Conservation (phyloP, 106 monocot species). For the Acorus gramineus region DNA sequence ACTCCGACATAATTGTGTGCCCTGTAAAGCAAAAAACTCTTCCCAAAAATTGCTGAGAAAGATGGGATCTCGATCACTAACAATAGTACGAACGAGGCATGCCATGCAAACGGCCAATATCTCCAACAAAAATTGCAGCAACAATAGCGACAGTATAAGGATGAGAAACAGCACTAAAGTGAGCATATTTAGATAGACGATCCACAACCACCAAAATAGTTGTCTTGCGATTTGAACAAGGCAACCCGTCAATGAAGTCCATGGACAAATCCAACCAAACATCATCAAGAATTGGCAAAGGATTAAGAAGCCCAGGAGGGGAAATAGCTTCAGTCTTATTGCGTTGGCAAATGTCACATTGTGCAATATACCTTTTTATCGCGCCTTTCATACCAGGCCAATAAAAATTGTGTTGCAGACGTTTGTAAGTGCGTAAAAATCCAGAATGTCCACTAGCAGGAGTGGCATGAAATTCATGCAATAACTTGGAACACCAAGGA, state of each 20-base stretch:
- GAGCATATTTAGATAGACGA: constrained; percentile 1
- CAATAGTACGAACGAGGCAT: not conserved
- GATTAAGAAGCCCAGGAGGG: not conserved
- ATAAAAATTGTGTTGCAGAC: not conserved
- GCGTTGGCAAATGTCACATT: not conserved
- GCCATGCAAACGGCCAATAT: not conserved
- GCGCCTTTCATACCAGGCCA: not conserved
- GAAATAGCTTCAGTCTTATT: not conserved
- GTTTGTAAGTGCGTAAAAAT: not conserved
- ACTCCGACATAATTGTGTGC: not conserved
- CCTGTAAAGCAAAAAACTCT: not conserved
- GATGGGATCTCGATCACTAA: not conserved
- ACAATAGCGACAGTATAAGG: not conserved
- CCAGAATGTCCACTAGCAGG: not conserved
- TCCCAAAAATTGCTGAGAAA: not conserved
- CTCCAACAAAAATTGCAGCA: not conserved
- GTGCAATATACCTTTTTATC: not conserved
- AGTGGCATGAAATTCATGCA: not conserved
- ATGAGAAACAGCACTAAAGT: not conserved
- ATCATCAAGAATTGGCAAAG: not conserved
- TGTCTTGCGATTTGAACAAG: not conserved
- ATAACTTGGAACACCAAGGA: not conserved
- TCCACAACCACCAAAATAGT: not conserved
- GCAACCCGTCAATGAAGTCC: constrained; percentile 3
- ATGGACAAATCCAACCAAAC: not conserved